Percentiles rank a stretch among this genome's conserved stretches.
Evolutionary conservation across 345 rosid genomes (phyloP).

Genomic region (Syzygium jambos): DNA sequence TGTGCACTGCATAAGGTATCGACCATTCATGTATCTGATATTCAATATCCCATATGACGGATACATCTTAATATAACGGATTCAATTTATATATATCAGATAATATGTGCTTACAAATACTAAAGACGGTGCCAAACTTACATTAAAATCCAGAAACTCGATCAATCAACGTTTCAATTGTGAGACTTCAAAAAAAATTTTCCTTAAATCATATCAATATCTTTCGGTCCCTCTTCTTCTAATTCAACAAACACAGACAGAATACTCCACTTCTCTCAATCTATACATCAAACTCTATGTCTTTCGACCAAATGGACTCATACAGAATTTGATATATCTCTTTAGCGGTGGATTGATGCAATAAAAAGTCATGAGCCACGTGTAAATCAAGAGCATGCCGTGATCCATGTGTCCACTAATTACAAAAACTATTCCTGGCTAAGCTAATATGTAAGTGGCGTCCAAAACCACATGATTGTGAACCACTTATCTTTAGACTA

Average conservation of each 20-base stretch:
- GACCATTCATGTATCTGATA: not conserved
- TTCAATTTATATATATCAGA: not conserved
- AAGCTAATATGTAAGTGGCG: not conserved
- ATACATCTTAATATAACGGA: not conserved
- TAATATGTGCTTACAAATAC: not conserved
- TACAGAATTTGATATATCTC: not conserved
- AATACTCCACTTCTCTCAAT: not conserved
- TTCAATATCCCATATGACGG: not conserved
- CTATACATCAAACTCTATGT: not conserved
- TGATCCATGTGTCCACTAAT: not conserved
- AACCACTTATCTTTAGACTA: not conserved
- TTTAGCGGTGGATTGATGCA: not conserved
- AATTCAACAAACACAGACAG: fast-evolving
- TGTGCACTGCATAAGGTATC: not conserved
- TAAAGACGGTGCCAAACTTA: not conserved
- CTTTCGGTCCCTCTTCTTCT: not conserved
- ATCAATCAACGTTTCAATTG: not conserved
- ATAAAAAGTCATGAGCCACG: not conserved
- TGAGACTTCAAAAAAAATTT: not conserved
- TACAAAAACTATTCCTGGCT: not conserved
- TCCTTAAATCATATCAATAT: not conserved
- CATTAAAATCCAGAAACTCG: not conserved
- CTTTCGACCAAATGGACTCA: not conserved
- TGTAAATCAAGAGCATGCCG: no score
- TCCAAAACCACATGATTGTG: not conserved